A percentile compares a stretch with the other conserved stretches of the same genome.
Evolutionary conservation across 2,329 filamentous ascomycete species (phyloP).

Genomic region (Botrytis aclada): DNA sequence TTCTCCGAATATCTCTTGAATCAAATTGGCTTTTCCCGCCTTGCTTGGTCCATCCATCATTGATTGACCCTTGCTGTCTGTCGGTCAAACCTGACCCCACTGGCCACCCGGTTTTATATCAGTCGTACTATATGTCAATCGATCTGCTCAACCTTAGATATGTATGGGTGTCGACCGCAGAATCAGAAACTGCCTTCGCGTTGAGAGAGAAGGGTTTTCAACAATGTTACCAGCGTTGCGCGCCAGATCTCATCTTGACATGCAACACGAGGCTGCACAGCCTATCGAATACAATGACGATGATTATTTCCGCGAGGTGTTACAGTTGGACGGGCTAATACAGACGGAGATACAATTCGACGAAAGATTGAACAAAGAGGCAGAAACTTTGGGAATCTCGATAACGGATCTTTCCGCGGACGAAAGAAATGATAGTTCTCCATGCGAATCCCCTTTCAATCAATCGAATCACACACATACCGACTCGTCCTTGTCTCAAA

Average conservation of each 20-base stretch:
- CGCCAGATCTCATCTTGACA: slow-evolving; percentile 18
- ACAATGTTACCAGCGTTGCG: slow-evolving; percentile 20
- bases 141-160: not conserved
- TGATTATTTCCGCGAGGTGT: slow-evolving; percentile 34
- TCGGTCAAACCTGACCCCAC: not conserved
- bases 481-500: slow-evolving; percentile 31
- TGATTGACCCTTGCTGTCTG: slow-evolving; percentile 6
- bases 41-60: slow-evolving; percentile 6
- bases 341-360: slow-evolving; percentile 33
- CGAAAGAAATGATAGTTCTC: slow-evolving; percentile 22
- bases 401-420: slow-evolving; percentile 25
- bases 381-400: slow-evolving; percentile 34
- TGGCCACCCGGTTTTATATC: not conserved
- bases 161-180: slow-evolving; percentile 19
- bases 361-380: slow-evolving; percentile 30
- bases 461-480: slow-evolving; percentile 31
- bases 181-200: slow-evolving; percentile 1
- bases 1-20: not conserved
- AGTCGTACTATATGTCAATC: not conserved
- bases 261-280: slow-evolving; percentile 15
- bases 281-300: slow-evolving; percentile 30
- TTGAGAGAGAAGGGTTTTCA: slow-evolving; percentile 7
- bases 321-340: slow-evolving; percentile 30
- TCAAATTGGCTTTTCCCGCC: slow-evolving; percentile 9
- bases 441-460: slow-evolving; percentile 31